Evolutionary conservation across 176 grass and related monocot species (phyloP), one percentile per base, ranked within the genome.

Genomic region (Cymbopogon citratus): DNA sequence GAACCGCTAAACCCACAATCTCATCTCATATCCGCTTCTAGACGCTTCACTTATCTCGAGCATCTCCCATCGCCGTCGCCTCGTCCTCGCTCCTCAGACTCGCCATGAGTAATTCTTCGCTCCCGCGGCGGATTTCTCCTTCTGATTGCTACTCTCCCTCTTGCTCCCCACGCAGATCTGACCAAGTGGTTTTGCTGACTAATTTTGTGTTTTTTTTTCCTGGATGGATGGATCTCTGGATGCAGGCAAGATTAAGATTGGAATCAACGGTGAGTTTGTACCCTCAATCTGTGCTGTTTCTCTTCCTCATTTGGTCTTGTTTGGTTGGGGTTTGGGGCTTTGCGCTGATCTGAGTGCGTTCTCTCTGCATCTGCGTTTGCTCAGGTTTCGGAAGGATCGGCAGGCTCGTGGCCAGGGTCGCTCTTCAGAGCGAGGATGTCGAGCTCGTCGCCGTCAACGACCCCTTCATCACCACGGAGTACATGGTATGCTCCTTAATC

Each of bases 321-420:
- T 39, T n/a, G n/a, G n/a, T n/a, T n/a, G n/a, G 59, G 15, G 35
- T 57, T 69, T 73, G 56, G 24, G 24, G 3, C 68, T 2, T 3
- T 73, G n/a, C n/a, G n/a, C 60, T 77, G n/a, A 44, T n/a, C 7
- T 66, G 48, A 21, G n/a, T n/a, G n/a, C n/a, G n/a, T 8, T 43
- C 25, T 13, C n/a, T 1, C 45, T 33, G 24, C 25, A 1, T 18
- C 1, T 1, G 26, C 3, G 40, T 12, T 18, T 5, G 54, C 29
- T 72, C 84, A 92, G 90, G 90, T 59, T 92, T 92, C 77, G 90
- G 90, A 81, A 92, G 90, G 80, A 92, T 92, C 84, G 87, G 90
- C 57, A 86, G 90, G 76, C 81, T 92, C 35, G 90, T 92, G 43
- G 90, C 90, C 57, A 83, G 90, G 80, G 90, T 92, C 38, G 90